Percentiles rank a stretch among this genome's conserved stretches.
Conservation (phyloP, 805 yeast genomes). For the Metschnikowia cubensis region DNA sequence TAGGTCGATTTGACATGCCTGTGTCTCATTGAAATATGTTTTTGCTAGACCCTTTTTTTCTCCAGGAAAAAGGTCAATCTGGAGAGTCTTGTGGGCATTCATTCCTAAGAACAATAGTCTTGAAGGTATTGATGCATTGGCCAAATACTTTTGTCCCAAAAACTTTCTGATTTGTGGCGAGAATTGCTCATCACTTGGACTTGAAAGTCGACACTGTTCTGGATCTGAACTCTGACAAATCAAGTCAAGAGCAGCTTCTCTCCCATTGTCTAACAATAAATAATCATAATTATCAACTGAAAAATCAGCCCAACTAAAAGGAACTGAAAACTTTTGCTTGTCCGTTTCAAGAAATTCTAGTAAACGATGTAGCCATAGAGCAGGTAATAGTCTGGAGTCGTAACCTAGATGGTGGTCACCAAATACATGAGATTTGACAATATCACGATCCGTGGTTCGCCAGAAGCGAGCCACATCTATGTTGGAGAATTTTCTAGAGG, state of each 20-base stretch:
- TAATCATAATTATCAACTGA: neutral
- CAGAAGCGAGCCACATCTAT: constrained; percentile 4
- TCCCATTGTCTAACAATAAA: neutral
- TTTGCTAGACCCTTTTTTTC: neutral
- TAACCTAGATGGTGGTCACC: neutral
- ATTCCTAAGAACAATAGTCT: neutral
- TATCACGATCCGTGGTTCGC: constrained; percentile 15
- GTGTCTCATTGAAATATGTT: neutral
- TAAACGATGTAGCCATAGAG: neutral
- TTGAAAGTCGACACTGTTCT: neutral
- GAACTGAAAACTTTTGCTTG: neutral
- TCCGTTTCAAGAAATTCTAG: neutral
- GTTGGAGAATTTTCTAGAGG: neutral
- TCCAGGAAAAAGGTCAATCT: neutral
- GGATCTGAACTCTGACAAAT: neutral
- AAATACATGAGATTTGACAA: neutral
- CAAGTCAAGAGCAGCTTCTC: neutral
- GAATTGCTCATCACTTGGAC: neutral
- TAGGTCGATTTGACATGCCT: neutral
- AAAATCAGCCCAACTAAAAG: neutral
- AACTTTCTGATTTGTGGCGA: neutral
- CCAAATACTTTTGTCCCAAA: neutral
- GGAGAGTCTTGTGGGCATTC: neutral
- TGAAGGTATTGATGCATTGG: neutral
- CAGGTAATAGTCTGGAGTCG: constrained; percentile 5